Conservation (phyloP, 768 basidiomycete species). For the Aureoboletus auriporus region DNA sequence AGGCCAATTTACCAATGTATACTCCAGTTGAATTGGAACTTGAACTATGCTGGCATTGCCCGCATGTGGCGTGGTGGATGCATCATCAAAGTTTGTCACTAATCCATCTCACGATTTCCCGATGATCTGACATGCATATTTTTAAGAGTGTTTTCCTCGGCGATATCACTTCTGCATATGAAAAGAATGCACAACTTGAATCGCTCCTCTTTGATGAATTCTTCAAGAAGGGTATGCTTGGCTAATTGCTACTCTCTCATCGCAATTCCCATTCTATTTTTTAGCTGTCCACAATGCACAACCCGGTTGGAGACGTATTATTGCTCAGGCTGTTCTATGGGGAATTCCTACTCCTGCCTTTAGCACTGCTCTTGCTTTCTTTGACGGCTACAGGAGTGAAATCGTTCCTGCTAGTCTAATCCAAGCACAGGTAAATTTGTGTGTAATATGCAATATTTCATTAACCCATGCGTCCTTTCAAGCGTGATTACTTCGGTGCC, state of each 20-base stretch:
- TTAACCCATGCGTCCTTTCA: constrained; percentile 6
- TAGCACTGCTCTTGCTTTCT: constrained; percentile 97
- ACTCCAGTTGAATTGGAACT: constrained; percentile 70
- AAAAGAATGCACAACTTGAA: constrained; percentile 80
- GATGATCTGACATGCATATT: constrained; percentile 7
- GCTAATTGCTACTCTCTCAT: neutral
- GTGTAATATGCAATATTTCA: neutral
- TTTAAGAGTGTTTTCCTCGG: constrained; percentile 83
- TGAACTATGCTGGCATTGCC: constrained; percentile 98
- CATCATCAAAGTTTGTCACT: constrained; percentile 80
- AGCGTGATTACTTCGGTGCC: constrained; percentile 99
- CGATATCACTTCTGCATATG: constrained; percentile 89
- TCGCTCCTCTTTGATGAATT: constrained; percentile 94
- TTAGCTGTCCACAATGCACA: constrained; percentile 89
- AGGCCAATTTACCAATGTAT: constrained; percentile 3
- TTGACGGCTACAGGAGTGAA: constrained; percentile 97
- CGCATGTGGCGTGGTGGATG: constrained; percentile 99
- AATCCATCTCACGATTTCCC: constrained; percentile 5
- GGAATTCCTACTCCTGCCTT: constrained; percentile 98
- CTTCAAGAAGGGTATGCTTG: constrained; percentile 79
- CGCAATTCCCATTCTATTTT: constrained; percentile 1
- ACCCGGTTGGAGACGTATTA: constrained; percentile 95
- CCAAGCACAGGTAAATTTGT: constrained; percentile 71
- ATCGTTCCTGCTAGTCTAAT: constrained; percentile 90
- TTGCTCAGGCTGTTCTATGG: constrained; percentile 95